Base-by-base conservation (phyloP, 306 rosid genomes). In the Vicia villosa region DNA sequence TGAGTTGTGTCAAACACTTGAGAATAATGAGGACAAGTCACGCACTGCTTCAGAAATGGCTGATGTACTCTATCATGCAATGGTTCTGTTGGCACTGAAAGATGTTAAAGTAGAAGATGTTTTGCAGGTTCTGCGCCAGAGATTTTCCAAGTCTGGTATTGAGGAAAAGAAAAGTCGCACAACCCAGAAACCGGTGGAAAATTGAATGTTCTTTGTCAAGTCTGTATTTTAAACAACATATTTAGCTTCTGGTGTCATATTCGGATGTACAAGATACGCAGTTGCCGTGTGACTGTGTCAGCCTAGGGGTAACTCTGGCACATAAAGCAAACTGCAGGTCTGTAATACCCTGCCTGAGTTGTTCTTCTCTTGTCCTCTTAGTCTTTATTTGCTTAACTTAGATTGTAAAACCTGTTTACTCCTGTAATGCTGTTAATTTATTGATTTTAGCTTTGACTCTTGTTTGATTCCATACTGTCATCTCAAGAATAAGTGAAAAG, bases 31-130 rank as follows among this genome's bases (percentile, higher is more conserved):
- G 83, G 88, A 81, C 62, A 84, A 75, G 79, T 73, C 86, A 19
- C 88, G 85, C 1, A 68, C 88, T 62, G 92, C 96, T 10, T 90
- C 96, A 8, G 97, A 90, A 85, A 85, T 87, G 88, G 97, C 86
- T 19, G 96, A 94, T 74, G 86, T 94, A 59, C 78, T 88, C 51
- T 94, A 90, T 37, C 98, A 94, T 69, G 77, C 88, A 62, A 85
- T 90, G 92, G 97, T 88, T 81, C 72, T 88, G 40, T 65, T 90
- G 66, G 89, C 90, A 32, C 40, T 61, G 10, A 81, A 83, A 80
- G 96, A 74, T 66, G 98, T 87, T 51, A 84, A 86, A 47, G 70
- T 94, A 40, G 95, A 94, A 91, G 95, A 90, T 66, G 97, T 94
- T 74, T 40, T 94, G 68, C 83, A 84, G 74, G 81, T 84, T 74